Percentiles rank a stretch among this genome's conserved stretches.
phyloP scores from a whole-genome alignment of 129 eudicot genomes.

The Chrysanthemum lavandulifolium region DNA sequence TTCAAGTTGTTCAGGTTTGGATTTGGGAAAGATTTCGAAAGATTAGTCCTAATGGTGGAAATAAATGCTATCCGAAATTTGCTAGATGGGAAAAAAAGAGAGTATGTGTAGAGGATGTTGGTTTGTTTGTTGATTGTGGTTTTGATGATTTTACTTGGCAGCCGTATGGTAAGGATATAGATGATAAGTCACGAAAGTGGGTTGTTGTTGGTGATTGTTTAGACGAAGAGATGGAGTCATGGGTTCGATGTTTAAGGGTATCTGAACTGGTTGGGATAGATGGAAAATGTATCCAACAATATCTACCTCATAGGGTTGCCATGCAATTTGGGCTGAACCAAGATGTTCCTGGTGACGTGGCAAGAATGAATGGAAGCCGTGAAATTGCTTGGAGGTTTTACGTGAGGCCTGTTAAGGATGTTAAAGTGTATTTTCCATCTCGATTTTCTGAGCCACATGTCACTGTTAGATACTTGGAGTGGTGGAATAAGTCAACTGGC shows the following conservation, averaged over 20 bases:
- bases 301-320: conserved; percentile 65
- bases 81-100: conserved; percentile 30
- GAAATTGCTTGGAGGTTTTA: conserved; percentile 38
- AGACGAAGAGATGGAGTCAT: conserved; percentile 27
- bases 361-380: neutral
- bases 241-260: conserved; percentile 39
- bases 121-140: conserved; percentile 6
- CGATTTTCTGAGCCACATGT: conserved; percentile 30
- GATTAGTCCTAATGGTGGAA: neutral
- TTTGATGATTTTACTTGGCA: conserved; percentile 34
- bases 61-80: neutral
- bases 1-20: conserved; percentile 37
- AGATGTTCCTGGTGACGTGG: conserved; percentile 43
- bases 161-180: conserved; percentile 31
- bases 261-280: conserved; percentile 50
- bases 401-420: conserved; percentile 25
- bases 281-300: conserved; percentile 33
- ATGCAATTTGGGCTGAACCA: conserved; percentile 74
- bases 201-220: conserved; percentile 8
- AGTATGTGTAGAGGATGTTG: conserved; percentile 4
- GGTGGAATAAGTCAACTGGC: conserved; percentile 41
- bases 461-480: conserved; percentile 35
- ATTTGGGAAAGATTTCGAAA: conserved; percentile 36
- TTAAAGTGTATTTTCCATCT: conserved; percentile 22
- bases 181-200: conserved; percentile 26